Base-by-base conservation (phyloP, 805 yeast genomes). In the Candida corydali region DNA sequence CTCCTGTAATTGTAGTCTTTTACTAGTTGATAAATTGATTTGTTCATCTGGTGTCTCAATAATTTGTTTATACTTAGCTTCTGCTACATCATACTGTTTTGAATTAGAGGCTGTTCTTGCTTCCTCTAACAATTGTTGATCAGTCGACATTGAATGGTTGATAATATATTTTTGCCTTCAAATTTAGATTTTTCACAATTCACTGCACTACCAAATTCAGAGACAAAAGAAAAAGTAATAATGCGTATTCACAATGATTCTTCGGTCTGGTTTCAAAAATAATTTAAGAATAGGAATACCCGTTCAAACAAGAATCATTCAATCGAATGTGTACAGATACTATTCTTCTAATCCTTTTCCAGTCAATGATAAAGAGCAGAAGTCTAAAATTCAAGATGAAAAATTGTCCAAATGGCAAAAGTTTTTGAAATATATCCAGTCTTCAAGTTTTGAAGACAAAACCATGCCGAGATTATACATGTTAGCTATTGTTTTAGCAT, bases 381-480 rank as follows among this genome's bases (percentile, higher is more conserved):
- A 28, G 22, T 8, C 17, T 2, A 49, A 55, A 35, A n/a, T n/a
- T n/a, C 53, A 52, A 19, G 26, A 51, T 11, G 59, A 56, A 32
- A 46, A 50, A 20, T 44, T 64, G 26, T 69, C 70, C 5, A 57
- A 54, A 36, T 61, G 59, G 54, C 52, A 57, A 38, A 65, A 60
- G 35, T 68, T 69, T 67, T 69, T 63, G 4, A 41, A 43, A n/a
- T 65, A 65, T 43, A 52, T 59, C 36, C 55, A 79, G 37, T 70
- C 82, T 2, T 71, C 72, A 37, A 70, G 73, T 36, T 82, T 82
- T 58, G 73, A 76, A 42, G 78, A 73, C 48, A 71, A 73, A 34
- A 49, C 52, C 8, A 68, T 82, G 68, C 80, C 88, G 5, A 75
- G 76, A 46, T 77, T 71, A 52, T 75, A 82, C 43, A 52, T 84